Evolutionary conservation across 2,329 filamentous ascomycete species (phyloP).

Genomic region (Sarocladiaceae sp.): DNA sequence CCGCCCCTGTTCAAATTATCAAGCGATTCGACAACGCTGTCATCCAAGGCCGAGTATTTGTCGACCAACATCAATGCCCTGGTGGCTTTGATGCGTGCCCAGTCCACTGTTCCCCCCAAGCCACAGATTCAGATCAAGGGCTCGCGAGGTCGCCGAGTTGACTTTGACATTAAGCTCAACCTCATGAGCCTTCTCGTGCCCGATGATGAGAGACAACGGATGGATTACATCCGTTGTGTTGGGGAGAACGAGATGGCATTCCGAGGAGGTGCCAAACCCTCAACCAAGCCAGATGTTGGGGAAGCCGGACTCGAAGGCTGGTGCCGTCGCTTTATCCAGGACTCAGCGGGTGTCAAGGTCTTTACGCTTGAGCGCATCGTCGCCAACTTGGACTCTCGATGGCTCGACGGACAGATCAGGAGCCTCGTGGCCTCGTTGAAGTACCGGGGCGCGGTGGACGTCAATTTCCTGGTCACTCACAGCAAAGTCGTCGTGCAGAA

Average conservation of each 20-base stretch:
- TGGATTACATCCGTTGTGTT: constrained; percentile 50
- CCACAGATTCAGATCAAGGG: constrained; percentile 45
- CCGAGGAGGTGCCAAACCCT: constrained; percentile 38
- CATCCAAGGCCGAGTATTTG: constrained; percentile 40
- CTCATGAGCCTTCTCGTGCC: constrained; percentile 47
- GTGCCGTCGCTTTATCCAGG: constrained; percentile 39
- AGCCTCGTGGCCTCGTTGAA: constrained; percentile 41
- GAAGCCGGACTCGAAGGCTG: constrained; percentile 41
- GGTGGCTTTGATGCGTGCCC: constrained; percentile 37
- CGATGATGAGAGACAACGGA: constrained; percentile 34
- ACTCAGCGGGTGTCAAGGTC: constrained; percentile 36
- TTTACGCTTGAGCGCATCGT: constrained; percentile 48
- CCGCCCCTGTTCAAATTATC: constrained; percentile 47
- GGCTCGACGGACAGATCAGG: constrained; percentile 48
- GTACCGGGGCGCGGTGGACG: constrained; percentile 43
- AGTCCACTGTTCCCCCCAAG: constrained; percentile 49
- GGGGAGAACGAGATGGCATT: constrained; percentile 41
- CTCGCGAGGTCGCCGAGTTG: constrained; percentile 34
- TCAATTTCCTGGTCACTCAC: constrained; percentile 46
- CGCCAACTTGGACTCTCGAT: constrained; percentile 47
- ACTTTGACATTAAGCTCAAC: constrained; percentile 50
- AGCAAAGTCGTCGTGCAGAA: constrained; percentile 41
- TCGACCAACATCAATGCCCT: constrained; percentile 40
- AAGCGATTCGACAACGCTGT: constrained; percentile 39
- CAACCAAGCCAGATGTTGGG: constrained; percentile 35